Evolutionary conservation across 805 yeast species (phyloP).

Genomic region (Candida krabiensis): DNA sequence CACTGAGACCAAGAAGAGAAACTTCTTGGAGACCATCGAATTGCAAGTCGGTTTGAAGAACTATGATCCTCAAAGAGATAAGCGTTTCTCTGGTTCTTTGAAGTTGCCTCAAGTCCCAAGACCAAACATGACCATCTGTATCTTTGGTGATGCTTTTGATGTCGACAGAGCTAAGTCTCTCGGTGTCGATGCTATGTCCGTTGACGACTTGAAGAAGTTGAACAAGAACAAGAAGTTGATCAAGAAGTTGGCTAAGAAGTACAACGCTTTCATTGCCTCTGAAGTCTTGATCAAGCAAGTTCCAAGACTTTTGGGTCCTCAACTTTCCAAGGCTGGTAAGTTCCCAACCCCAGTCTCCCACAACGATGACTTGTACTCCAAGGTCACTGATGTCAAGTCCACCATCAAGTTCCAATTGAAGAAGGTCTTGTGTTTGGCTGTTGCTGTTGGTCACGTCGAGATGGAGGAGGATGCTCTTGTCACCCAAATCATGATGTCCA

Average conservation of each 20-base stretch:
- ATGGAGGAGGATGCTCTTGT: slow-evolving; percentile 96
- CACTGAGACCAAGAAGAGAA: slow-evolving; percentile 97
- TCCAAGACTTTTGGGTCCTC: slow-evolving; percentile 99
- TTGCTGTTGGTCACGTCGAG: slow-evolving; percentile 99
- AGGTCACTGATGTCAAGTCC: slow-evolving; percentile 96
- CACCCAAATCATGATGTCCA: slow-evolving; percentile 97
- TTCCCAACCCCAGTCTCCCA: slow-evolving; percentile 99
- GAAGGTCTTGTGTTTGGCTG: slow-evolving; percentile 99
- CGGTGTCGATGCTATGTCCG: slow-evolving; percentile 99
- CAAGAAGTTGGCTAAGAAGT: slow-evolving; percentile 99
- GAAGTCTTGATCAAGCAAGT: slow-evolving; percentile 99
- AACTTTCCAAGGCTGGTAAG: slow-evolving; percentile 99
- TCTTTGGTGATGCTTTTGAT: slow-evolving; percentile 99
- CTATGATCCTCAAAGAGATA: slow-evolving; percentile 99
- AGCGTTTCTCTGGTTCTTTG: slow-evolving; percentile 99
- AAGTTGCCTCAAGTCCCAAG: slow-evolving; percentile 99
- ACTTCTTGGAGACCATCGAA: slow-evolving; percentile 99
- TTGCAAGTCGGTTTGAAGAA: slow-evolving; percentile 99
- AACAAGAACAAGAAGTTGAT: slow-evolving; percentile 99
- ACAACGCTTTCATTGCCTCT: slow-evolving; percentile 99
- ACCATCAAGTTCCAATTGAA: slow-evolving; percentile 99
- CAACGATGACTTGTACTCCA: slow-evolving; percentile 94
- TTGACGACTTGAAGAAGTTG: slow-evolving; percentile 98
- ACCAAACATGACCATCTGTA: slow-evolving; percentile 99
- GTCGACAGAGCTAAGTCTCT: slow-evolving; percentile 99